phyloP scores from a whole-genome alignment of 2,329 filamentous ascomycete species.

The Colletotrichum sp. region DNA sequence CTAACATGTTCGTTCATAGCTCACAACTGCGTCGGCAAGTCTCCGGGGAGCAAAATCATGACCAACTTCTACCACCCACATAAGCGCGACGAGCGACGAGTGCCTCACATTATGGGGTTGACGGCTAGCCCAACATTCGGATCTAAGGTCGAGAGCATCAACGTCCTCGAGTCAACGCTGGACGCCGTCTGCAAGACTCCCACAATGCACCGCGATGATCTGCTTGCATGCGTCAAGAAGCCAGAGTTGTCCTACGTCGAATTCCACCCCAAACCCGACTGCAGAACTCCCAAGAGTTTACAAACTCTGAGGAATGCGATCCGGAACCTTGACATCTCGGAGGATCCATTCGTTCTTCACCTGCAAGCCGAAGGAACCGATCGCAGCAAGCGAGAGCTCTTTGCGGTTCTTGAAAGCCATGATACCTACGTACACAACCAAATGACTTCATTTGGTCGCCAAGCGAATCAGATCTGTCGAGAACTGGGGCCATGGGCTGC shows the following conservation, averaged over 20 bases:
- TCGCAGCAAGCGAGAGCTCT: slow-evolving; percentile 42
- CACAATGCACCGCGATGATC: slow-evolving; percentile 69
- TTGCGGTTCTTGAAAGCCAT: slow-evolving; percentile 41
- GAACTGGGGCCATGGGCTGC: slow-evolving; percentile 73
- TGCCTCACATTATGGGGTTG: slow-evolving; percentile 77
- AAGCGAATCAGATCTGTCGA: slow-evolving; percentile 52
- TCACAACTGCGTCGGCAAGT: slow-evolving; percentile 72
- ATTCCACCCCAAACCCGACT: slow-evolving; percentile 30
- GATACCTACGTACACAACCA: slow-evolving; percentile 61
- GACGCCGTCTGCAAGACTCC: slow-evolving; percentile 74
- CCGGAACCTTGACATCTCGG: slow-evolving; percentile 53
- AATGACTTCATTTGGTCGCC: slow-evolving; percentile 58
- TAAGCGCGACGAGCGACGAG: slow-evolving; percentile 36
- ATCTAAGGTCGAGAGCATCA: slow-evolving; percentile 58
- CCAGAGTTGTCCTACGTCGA: slow-evolving; percentile 55
- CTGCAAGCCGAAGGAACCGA: slow-evolving; percentile 49
- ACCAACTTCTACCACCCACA: slow-evolving; percentile 67
- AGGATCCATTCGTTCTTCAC: slow-evolving; percentile 65
- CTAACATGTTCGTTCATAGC: slow-evolving; percentile 49
- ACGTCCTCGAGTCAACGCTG: slow-evolving; percentile 71
- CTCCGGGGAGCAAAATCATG: slow-evolving; percentile 76
- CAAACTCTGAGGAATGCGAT: slow-evolving; percentile 46
- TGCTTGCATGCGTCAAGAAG: slow-evolving; percentile 71
- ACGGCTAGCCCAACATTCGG: slow-evolving; percentile 80
- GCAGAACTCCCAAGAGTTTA: slow-evolving; percentile 41